A percentile compares a stretch with the other conserved stretches of the same genome.
Evolutionary conservation across 116 monocot genomes (phyloP).

Genomic region (Cymodocea nodosa): DNA sequence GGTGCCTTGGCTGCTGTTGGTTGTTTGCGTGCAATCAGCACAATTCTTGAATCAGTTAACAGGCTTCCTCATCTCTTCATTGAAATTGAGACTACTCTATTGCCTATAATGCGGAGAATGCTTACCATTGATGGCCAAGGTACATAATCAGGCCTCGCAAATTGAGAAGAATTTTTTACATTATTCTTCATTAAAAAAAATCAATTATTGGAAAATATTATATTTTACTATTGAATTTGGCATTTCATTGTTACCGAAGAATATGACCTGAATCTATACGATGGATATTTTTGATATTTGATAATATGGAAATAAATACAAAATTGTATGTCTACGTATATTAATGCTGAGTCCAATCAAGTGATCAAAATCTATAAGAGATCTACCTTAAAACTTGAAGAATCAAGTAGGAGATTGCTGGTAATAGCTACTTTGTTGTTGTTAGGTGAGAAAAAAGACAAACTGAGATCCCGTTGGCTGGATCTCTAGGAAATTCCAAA

Average conservation of each 20-base stretch:
- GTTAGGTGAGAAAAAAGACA: too few relatives aligned
- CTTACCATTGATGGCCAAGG: constrained; percentile 94
- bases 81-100: constrained; percentile 78
- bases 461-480: too few relatives aligned
- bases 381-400: too few relatives aligned
- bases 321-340: too few relatives aligned
- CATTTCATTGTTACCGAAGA: not conserved
- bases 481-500: too few relatives aligned
- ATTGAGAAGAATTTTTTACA: constrained; percentile 4
- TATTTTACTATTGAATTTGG: not conserved
- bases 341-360: too few relatives aligned
- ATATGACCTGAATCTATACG: too few relatives aligned
- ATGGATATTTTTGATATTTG: too few relatives aligned
- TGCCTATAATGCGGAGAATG: constrained; percentile 93
- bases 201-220: not conserved
- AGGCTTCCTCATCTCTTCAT: constrained; percentile 86
- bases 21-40: constrained; percentile 94
- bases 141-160: constrained; percentile 12
- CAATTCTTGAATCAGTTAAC: constrained; percentile 93
- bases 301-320: too few relatives aligned
- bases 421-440: too few relatives aligned
- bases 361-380: too few relatives aligned
- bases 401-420: too few relatives aligned
- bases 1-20: constrained; percentile 95
- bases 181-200: not conserved